Evolutionary conservation across 768 basidiomycete species (phyloP).

Genomic region (Brasilioporus rufonigricans): DNA sequence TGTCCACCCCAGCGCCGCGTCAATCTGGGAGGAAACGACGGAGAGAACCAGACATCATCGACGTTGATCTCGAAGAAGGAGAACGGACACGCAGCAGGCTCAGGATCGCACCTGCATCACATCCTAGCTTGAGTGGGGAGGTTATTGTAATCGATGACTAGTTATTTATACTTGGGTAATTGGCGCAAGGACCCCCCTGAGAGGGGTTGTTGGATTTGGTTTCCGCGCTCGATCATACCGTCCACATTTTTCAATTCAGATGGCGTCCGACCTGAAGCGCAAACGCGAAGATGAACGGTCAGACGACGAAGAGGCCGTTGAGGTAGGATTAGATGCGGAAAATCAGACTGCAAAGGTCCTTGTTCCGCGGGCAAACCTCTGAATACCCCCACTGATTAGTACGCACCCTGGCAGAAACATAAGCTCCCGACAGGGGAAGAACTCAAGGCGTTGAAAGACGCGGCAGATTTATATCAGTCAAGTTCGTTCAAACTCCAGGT

Average conservation of each 20-base stretch:
- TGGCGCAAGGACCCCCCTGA: not conserved
- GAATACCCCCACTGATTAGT: not conserved
- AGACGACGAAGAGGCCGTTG: not conserved
- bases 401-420: slow-evolving; percentile 23
- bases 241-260: slow-evolving; percentile 6
- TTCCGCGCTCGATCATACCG: not conserved
- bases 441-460: slow-evolving; percentile 68
- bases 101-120: slow-evolving; percentile 13
- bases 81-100: slow-evolving; percentile 20
- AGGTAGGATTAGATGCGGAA: not conserved
- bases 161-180: not conserved
- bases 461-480: slow-evolving; percentile 70
- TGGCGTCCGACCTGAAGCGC: slow-evolving; percentile 32
- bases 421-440: slow-evolving; percentile 70
- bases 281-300: slow-evolving; percentile 19
- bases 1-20: slow-evolving; percentile 7
- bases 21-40: slow-evolving; percentile 42
- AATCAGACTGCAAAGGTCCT: slow-evolving; percentile 14
- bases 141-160: slow-evolving; percentile 47
- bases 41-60: slow-evolving; percentile 26
- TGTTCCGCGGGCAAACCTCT: not conserved
- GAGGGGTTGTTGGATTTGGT: slow-evolving; percentile 14
- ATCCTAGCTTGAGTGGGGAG: slow-evolving; percentile 29
- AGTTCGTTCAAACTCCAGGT: slow-evolving; percentile 86
- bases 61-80: slow-evolving; percentile 33